A percentile compares a stretch with the other conserved stretches of the same genome.
Evolutionary conservation across 2,329 filamentous ascomycete genomes (phyloP).

Genomic region (Cercospora sp.): DNA sequence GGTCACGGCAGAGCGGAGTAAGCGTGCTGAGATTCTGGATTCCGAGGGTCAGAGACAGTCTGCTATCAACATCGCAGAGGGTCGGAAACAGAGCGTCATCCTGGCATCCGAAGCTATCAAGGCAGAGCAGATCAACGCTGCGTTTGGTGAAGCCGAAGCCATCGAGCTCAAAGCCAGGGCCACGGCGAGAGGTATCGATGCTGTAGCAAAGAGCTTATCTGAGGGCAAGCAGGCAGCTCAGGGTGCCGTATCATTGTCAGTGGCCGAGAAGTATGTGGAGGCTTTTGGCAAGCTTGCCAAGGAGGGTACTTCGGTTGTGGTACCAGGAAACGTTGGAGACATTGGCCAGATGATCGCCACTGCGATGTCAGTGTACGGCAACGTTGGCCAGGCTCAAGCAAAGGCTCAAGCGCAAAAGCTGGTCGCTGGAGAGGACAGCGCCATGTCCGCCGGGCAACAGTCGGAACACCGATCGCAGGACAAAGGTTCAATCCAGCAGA

Average conservation of each 20-base stretch:
- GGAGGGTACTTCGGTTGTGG: slow-evolving; percentile 92
- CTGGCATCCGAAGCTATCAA: slow-evolving; percentile 89
- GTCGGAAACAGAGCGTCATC: slow-evolving; percentile 94
- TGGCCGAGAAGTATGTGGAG: slow-evolving; percentile 97
- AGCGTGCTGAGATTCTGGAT: slow-evolving; percentile 95
- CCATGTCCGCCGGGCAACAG: slow-evolving; percentile 16
- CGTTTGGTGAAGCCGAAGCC: slow-evolving; percentile 89
- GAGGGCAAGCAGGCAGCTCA: slow-evolving; percentile 74
- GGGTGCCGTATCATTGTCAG: slow-evolving; percentile 78
- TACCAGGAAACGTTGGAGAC: slow-evolving; percentile 95
- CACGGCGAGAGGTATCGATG: slow-evolving; percentile 84
- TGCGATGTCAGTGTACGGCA: slow-evolving; percentile 91
- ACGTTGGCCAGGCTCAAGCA: slow-evolving; percentile 79
- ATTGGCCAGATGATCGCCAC: slow-evolving; percentile 96
- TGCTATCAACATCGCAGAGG: slow-evolving; percentile 98
- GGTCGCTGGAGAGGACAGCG: slow-evolving; percentile 19
- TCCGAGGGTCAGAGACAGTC: slow-evolving; percentile 95
- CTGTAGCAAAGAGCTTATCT: slow-evolving; percentile 64
- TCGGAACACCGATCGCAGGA: slow-evolving; percentile 19
- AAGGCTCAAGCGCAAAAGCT: slow-evolving; percentile 61
- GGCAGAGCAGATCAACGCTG: slow-evolving; percentile 89
- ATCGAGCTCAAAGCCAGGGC: slow-evolving; percentile 83
- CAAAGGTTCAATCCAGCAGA: slow-evolving; percentile 40
- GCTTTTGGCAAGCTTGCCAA: slow-evolving; percentile 90
- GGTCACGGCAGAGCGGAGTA: slow-evolving; percentile 94